phyloP scores from a whole-genome alignment of 2,329 filamentous ascomycete species.

The Sporothrix curviconia region DNA sequence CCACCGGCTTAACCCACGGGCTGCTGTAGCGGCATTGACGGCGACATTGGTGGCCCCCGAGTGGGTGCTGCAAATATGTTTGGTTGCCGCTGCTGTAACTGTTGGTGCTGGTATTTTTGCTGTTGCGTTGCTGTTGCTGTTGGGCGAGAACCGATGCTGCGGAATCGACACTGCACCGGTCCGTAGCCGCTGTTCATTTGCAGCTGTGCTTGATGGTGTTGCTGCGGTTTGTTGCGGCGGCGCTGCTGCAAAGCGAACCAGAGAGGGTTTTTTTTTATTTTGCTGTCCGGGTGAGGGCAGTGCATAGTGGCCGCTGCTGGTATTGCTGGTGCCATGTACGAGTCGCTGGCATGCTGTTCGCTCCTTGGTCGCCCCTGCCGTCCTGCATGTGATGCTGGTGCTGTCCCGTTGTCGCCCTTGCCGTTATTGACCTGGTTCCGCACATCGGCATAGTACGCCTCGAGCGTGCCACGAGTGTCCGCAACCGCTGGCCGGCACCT shows the following conservation, averaged over 20 bases:
- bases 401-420: background rate
- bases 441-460: slow-evolving; percentile 14
- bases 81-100: background rate
- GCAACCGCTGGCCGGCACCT: slow-evolving; percentile 15
- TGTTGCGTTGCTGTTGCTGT: background rate
- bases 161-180: background rate
- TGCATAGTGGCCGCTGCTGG: background rate
- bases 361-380: too few relatives aligned
- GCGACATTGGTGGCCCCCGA: too few relatives aligned
- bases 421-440: background rate
- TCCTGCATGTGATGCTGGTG: background rate
- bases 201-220: background rate
- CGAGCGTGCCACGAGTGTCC: slow-evolving; percentile 16
- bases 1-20: slow-evolving; percentile 32
- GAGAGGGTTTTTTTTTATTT: too few relatives aligned
- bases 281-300: background rate
- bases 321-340: background rate
- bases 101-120: background rate
- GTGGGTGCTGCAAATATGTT: background rate
- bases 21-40: slow-evolving; percentile 27
- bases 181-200: background rate
- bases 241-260: background rate
- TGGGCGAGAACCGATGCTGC: background rate
- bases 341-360: too few relatives aligned
- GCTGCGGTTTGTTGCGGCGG: background rate